Evolutionary conservation across 1,139 yeast genomes (phyloP), one percentile per base, ranked within the genome.

Genomic region (Wickerhamomyces sp.): DNA sequence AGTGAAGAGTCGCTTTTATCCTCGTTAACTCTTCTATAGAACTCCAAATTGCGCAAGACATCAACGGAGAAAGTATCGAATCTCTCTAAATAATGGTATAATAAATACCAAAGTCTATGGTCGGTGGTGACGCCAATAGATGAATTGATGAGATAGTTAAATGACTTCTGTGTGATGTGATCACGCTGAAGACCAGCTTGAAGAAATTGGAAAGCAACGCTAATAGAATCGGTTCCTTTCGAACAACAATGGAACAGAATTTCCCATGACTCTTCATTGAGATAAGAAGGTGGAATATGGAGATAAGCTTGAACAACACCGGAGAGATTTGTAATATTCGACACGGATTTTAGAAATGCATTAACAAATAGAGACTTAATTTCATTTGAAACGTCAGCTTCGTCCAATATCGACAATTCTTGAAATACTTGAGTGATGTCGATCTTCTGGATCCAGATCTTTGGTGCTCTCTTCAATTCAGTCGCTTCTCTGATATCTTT

Each of bases 251-350:
- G 43, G 6, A 46, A 30, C 15, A 48, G 5, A 5, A 42, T 39
- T 13, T 37, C 37, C 22, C 24, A 37, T 5, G 44, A 32, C 7
- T 33, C 31, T 1, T 26, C 12, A 23, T 40, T 36, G 3, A 39
- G n/a, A 6, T 25, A 11, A 2, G 18, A 8, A 1, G n/a, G 4
- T 2, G 44, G 47, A 4, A 42, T 12, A 6, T 26, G 27, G 6
- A 40, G 30, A 19, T 44, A 47, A 4, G 33, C 35, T 23, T 39
- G 39, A 2, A 46, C 26, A 5, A 45, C 39, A 13, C 53, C 53
- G 0, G 49, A 43, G 6, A 35, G 30, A 25, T 47, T 49, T 13
- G 49, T 40, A 1, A 30, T 6, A 1, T 24, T 29, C 0, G 44
- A 28, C 1, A 44, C 21, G 0, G 51, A 33, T 6, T 28, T 37